phyloP scores from a whole-genome alignment of 1,284 basidiomycete species.

The Puccinia brachypodii region DNA sequence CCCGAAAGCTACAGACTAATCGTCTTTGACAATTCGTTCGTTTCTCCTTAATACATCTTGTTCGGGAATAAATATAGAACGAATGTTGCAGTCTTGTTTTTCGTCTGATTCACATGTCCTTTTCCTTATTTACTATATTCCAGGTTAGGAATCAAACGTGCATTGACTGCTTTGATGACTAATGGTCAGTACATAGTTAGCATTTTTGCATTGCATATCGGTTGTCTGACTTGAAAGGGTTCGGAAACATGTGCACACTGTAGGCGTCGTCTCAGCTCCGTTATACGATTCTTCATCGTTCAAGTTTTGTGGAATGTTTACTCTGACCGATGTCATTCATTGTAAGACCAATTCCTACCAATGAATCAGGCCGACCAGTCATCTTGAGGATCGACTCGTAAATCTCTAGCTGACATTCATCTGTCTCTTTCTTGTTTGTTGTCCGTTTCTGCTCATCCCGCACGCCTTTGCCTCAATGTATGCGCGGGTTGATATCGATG shows the following conservation, averaged over 20 bases:
- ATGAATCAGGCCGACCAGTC: slow-evolving; percentile 46
- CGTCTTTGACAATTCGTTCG: slow-evolving; percentile 74
- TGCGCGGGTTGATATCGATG: not conserved
- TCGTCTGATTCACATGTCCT: not conserved
- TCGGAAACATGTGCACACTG: not conserved
- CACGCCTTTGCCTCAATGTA: not conserved
- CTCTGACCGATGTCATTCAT: slow-evolving; percentile 17
- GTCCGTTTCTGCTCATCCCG: not conserved
- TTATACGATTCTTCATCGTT: slow-evolving; percentile 94
- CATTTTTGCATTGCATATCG: not conserved
- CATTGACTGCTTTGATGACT: slow-evolving; percentile 79
- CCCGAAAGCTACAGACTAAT: slow-evolving; percentile 95
- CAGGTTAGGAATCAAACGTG: slow-evolving; percentile 88
- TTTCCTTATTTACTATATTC: not conserved
- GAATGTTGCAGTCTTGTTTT: not conserved
- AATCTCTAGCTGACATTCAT: slow-evolving; percentile 56
- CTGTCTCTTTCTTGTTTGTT: not conserved
- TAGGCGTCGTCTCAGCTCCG: slow-evolving; percentile 95
- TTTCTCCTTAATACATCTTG: not conserved
- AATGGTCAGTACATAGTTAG: slow-evolving; percentile 70
- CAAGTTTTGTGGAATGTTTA: slow-evolving; percentile 66
- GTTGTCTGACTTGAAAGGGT: not conserved
- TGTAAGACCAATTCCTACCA: slow-evolving; percentile 14
- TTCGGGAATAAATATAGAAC: too few relatives aligned
- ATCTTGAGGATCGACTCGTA: slow-evolving; percentile 85